Evolutionary conservation across 129 eudicot genomes (phyloP).

Genomic region (Escallonia herrerae): DNA sequence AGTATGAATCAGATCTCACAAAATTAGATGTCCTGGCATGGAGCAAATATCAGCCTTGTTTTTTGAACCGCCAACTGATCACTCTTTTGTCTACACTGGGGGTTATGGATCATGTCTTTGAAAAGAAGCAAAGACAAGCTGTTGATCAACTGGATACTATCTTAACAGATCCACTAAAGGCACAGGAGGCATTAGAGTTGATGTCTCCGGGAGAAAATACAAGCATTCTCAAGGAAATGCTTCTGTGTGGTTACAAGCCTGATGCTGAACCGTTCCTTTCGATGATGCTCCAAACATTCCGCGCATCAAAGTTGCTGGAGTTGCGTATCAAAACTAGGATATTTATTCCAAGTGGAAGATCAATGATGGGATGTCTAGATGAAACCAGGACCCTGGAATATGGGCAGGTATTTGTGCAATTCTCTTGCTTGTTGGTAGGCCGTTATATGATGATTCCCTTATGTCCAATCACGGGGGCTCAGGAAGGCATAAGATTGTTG

Average conservation of each 20-base stretch:
- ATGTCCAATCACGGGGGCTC: constrained; percentile 1
- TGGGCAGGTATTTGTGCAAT: constrained; percentile 80
- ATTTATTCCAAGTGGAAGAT: constrained; percentile 52
- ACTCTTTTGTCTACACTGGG: constrained; percentile 83
- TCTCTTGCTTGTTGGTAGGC: constrained; percentile 41
- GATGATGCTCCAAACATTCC: constrained; percentile 82
- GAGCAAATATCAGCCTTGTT: constrained; percentile 83
- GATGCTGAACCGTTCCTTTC: constrained; percentile 74
- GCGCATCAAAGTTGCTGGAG: constrained; percentile 67
- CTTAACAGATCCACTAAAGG: constrained; percentile 49
- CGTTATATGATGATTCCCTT: constrained; percentile 18
- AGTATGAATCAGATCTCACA: constrained; percentile 49
- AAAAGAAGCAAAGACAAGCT: constrained; percentile 69
- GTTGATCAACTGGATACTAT: constrained; percentile 53
- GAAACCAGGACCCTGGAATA: constrained; percentile 68
- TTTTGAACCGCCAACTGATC: constrained; percentile 64
- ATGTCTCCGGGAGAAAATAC: constrained; percentile 89
- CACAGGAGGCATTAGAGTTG: constrained; percentile 63
- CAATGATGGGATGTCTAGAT: constrained; percentile 91
- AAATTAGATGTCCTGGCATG: constrained; percentile 57
- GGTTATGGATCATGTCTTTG: constrained; percentile 43
- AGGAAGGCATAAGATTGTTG: constrained; percentile 10
- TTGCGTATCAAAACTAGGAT: constrained; percentile 60
- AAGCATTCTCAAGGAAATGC: constrained; percentile 66
- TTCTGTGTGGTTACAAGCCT: constrained; percentile 74